A percentile compares a stretch with the other conserved stretches of the same genome.
These are phyloP conservation scores for Besnoitia besnoiti DNA, from an alignment of 169 alveolate species.

Conservation along the genomic window DNA sequence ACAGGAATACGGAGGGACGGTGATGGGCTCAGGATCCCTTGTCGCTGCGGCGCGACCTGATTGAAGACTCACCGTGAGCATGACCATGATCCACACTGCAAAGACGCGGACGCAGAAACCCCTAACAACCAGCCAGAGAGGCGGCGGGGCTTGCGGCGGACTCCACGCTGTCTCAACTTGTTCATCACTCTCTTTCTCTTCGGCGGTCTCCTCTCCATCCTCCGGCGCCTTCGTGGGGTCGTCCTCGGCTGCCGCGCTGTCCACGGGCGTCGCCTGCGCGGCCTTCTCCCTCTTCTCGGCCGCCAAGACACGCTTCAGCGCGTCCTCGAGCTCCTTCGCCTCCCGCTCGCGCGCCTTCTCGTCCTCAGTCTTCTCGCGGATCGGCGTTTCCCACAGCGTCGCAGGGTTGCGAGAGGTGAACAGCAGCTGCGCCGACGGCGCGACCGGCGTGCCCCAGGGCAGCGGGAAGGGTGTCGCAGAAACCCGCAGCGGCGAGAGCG, in stretches of 20 bases:
- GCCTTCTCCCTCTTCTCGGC: not conserved
- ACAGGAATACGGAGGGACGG: no score
- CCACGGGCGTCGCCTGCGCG: not conserved
- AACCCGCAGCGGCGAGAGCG: not conserved
- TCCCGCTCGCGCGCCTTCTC: not conserved
- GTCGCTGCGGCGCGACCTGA: no score
- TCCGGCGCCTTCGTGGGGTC: not conserved
- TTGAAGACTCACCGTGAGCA: constrained; percentile 7
- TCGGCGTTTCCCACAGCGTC: constrained; percentile 7
- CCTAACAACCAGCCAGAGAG: not conserved
- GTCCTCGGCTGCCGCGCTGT: not conserved
- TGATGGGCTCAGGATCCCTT: no score
- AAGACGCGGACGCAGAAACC: constrained; percentile 4
- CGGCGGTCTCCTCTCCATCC: not conserved
- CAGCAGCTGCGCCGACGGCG: no score
- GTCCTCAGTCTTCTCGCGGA: not conserved
- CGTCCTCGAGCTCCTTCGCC: not conserved
- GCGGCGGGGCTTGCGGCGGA: constrained; percentile 3
- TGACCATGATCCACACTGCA: not conserved
- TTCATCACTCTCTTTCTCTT: not conserved
- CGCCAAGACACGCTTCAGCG: not conserved
- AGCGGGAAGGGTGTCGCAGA: no score
- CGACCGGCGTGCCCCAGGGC: no score
- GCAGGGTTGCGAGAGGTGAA: not conserved
- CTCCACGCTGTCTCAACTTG: not conserved